These are phyloP conservation scores for Ganoderma multipileum DNA, from an alignment of 1,284 basidiomycete species.

Conservation along the genomic window DNA sequence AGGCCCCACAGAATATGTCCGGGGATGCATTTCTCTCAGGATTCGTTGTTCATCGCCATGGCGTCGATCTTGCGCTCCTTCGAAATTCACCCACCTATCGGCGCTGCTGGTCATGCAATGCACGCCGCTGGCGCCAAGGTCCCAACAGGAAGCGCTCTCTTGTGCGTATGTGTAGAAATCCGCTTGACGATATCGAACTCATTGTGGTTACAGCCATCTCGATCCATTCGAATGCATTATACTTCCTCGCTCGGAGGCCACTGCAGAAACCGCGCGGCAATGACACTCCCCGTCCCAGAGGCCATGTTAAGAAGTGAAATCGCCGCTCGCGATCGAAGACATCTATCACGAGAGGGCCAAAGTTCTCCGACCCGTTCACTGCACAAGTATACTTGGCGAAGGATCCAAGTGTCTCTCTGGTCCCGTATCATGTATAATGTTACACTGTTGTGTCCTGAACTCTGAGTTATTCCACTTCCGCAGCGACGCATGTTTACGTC, in stretches of 20 bases:
- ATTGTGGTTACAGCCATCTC: constrained; percentile 2
- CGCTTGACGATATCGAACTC: neutral
- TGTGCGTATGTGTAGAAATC: neutral
- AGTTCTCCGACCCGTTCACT: neutral
- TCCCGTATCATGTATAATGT: neutral
- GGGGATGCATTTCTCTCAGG: constrained; percentile 27
- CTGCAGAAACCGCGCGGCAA: neutral
- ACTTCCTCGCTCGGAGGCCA: neutral
- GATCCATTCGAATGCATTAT: constrained; percentile 6
- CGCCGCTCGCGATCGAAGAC: neutral
- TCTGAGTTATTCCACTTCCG: too few species aligned
- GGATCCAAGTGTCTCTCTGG: neutral
- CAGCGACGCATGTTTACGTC: too few species aligned
- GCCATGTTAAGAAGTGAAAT: neutral
- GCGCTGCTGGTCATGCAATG: neutral
- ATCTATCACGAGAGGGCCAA: neutral
- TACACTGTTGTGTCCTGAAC: neutral
- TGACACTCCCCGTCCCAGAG: neutral
- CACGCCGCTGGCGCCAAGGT: neutral
- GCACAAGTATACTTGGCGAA: neutral
- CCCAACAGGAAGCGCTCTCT: neutral
- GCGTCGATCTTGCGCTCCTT: constrained; percentile 30
- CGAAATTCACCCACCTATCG: constrained; percentile 26
- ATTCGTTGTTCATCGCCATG: constrained; percentile 31
- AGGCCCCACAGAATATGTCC: constrained; percentile 25